Percentiles rank a stretch among this genome's conserved stretches.
phyloP scores from a whole-genome alignment of 345 rosid species.

The Microthlaspi erraticum region DNA sequence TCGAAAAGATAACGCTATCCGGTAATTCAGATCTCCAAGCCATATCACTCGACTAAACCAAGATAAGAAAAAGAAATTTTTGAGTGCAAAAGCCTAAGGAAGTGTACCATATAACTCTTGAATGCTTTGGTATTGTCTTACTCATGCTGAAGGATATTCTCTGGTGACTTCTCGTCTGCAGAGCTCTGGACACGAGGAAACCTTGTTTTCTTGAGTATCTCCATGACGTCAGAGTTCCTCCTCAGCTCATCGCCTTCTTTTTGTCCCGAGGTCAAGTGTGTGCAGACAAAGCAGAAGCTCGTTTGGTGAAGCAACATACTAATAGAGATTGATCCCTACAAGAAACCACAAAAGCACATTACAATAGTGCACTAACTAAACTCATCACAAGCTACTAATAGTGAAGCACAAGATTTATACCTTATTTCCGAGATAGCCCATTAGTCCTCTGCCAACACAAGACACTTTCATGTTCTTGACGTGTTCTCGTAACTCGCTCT shows the following conservation, averaged over 20 bases:
- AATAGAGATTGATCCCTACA: constrained; percentile 93
- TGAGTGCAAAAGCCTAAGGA: constrained; percentile 5
- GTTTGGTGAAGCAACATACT: constrained; percentile 96
- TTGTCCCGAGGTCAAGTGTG: constrained; percentile 95
- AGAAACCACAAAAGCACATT: constrained; percentile 35
- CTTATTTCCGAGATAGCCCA: constrained; percentile 99
- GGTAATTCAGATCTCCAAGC: constrained; percentile 98
- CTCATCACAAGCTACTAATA: no score
- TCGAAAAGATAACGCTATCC: constrained; percentile 92
- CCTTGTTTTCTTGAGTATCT: constrained; percentile 92
- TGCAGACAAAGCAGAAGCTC: constrained; percentile 93
- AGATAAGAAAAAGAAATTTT: background rate
- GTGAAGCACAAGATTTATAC: constrained; percentile 47
- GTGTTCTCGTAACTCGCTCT: constrained; percentile 81
- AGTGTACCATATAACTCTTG: background rate
- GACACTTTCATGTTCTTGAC: constrained; percentile 96
- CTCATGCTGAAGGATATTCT: constrained; percentile 96
- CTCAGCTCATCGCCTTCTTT: constrained; percentile 94
- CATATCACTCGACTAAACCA: constrained; percentile 85
- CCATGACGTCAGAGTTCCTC: constrained; percentile 95
- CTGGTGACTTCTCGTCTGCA: constrained; percentile 77
- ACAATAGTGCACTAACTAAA: constrained; percentile 12
- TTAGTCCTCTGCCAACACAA: constrained; percentile 95
- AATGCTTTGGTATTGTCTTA: constrained; percentile 50
- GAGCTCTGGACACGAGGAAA: constrained; percentile 75